phyloP scores from a whole-genome alignment of 169 alveolate species.

The Cryptosporidium meleagridis region DNA sequence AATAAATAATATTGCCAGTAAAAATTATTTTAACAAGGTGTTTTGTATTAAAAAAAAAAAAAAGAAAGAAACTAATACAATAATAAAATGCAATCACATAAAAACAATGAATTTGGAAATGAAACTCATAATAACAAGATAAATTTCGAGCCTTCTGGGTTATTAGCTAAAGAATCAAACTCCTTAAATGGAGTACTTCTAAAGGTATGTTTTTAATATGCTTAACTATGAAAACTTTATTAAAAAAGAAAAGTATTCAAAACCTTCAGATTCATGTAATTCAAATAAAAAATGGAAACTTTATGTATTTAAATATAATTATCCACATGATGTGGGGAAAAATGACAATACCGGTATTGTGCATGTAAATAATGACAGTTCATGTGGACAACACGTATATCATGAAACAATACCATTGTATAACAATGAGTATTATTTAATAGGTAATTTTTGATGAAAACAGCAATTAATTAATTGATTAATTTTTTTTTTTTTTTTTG shows the following conservation, averaged over 20 bases:
- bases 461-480: not conserved
- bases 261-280: slow-evolving; percentile 83
- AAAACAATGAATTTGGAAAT: not conserved
- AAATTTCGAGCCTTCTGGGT: slow-evolving; percentile 90
- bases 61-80: not conserved
- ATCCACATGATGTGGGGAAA: not conserved
- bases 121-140: slow-evolving; percentile 5
- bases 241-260: slow-evolving; percentile 81
- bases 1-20: not conserved
- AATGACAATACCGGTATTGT: slow-evolving; percentile 10
- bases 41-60: no score
- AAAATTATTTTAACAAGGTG: not conserved
- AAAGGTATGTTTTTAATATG: slow-evolving; percentile 76
- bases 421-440: slow-evolving; percentile 81
- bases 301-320: slow-evolving; percentile 82
- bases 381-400: slow-evolving; percentile 3
- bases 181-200: slow-evolving; percentile 81
- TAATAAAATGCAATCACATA: not conserved
- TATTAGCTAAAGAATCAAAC: slow-evolving; percentile 85
- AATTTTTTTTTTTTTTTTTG: slow-evolving; percentile 71
- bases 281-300: slow-evolving; percentile 87
- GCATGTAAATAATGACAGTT: slow-evolving; percentile 14
- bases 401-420: slow-evolving; percentile 83
- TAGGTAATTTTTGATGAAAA: slow-evolving; percentile 38
- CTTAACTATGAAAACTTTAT: not conserved